A percentile compares a stretch with the other conserved stretches of the same genome.
These are phyloP conservation scores for Stagonosporopsis cucurbitacearum DNA, from an alignment of 2,329 filamentous ascomycete genomes.

Conservation along the genomic window DNA sequence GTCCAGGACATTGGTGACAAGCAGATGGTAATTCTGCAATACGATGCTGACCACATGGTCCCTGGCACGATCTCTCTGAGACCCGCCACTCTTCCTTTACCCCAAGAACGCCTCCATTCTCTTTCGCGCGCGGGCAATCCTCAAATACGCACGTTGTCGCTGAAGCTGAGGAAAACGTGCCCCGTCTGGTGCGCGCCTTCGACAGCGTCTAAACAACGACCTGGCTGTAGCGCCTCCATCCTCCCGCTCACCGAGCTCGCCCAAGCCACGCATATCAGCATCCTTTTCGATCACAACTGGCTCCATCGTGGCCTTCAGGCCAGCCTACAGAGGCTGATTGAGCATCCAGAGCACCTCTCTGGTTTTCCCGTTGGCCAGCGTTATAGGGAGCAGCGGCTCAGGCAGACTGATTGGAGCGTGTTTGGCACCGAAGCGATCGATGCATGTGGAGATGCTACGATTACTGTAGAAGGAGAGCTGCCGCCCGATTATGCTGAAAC, in stretches of 20 bases:
- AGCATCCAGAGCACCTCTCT: slow-evolving; percentile 13
- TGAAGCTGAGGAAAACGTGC: slow-evolving; percentile 16
- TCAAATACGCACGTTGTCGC: slow-evolving; percentile 17
- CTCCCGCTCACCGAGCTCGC: slow-evolving; percentile 17
- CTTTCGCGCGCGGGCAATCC: slow-evolving; percentile 21
- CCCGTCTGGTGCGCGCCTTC: slow-evolving; percentile 15
- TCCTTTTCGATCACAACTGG: slow-evolving; percentile 29
- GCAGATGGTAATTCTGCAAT: slow-evolving; percentile 26
- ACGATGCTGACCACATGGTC: slow-evolving; percentile 26
- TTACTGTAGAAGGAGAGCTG: not conserved
- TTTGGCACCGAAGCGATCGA: slow-evolving; percentile 1
- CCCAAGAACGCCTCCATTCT: slow-evolving; percentile 6
- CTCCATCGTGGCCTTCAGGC: slow-evolving; percentile 18
- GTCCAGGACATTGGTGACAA: slow-evolving; percentile 15
- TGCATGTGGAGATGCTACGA: not conserved
- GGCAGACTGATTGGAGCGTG: slow-evolving; percentile 12
- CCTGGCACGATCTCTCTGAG: slow-evolving; percentile 16
- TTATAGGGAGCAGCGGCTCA: slow-evolving; percentile 3
- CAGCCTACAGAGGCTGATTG: slow-evolving; percentile 14
- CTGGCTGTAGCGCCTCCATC: slow-evolving; percentile 11
- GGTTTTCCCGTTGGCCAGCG: slow-evolving; percentile 15
- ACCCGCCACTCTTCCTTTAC: slow-evolving; percentile 4
- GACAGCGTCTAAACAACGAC: slow-evolving; percentile 5
- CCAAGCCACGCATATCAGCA: slow-evolving; percentile 17
- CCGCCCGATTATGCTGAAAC: slow-evolving; percentile 21